Percentiles rank a stretch among this genome's conserved stretches.
phyloP scores from a whole-genome alignment of 202 grass and related monocot species.

The Cymbopogon flexuosus region DNA sequence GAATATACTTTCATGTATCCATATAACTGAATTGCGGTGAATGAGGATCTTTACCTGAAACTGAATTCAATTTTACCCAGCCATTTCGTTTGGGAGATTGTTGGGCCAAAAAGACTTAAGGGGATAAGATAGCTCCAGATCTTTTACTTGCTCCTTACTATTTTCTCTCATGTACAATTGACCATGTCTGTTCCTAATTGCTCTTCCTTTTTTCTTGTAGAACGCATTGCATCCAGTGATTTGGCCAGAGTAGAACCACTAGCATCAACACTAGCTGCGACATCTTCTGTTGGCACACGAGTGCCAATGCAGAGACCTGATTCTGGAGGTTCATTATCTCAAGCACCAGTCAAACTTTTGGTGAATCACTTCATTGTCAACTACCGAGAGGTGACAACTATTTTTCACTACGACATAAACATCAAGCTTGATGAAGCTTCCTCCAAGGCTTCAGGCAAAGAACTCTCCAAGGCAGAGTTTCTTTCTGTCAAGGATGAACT shows the following conservation, averaged over 20 bases:
- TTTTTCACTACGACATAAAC: slow-evolving; percentile 60
- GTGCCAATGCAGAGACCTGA: slow-evolving; percentile 46
- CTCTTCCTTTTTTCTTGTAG: slow-evolving; percentile 27
- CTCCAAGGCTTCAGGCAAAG: slow-evolving; percentile 25
- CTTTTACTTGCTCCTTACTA: not conserved
- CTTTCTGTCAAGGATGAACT: slow-evolving; percentile 46
- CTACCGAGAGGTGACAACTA: slow-evolving; percentile 19
- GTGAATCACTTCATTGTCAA: slow-evolving; percentile 58
- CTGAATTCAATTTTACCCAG: not conserved
- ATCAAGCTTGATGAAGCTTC: slow-evolving; percentile 40
- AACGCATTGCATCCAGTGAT: slow-evolving; percentile 30
- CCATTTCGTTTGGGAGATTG: not conserved
- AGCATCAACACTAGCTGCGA: not conserved
- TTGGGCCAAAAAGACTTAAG: not conserved
- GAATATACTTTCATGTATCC: not conserved
- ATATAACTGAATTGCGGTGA: not conserved
- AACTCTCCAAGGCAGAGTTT: slow-evolving; percentile 47
- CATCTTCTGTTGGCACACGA: slow-evolving; percentile 3
- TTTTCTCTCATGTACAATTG: not conserved
- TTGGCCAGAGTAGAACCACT: slow-evolving; percentile 8
- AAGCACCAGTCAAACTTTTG: slow-evolving; percentile 28
- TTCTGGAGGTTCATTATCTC: slow-evolving; percentile 29
- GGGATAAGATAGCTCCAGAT: not conserved
- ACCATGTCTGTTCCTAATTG: slow-evolving; percentile 1
- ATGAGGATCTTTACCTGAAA: not conserved